These are phyloP conservation scores for Zymoseptoria brevis DNA, from an alignment of 2,329 filamentous ascomycete genomes.

Conservation along the genomic window DNA sequence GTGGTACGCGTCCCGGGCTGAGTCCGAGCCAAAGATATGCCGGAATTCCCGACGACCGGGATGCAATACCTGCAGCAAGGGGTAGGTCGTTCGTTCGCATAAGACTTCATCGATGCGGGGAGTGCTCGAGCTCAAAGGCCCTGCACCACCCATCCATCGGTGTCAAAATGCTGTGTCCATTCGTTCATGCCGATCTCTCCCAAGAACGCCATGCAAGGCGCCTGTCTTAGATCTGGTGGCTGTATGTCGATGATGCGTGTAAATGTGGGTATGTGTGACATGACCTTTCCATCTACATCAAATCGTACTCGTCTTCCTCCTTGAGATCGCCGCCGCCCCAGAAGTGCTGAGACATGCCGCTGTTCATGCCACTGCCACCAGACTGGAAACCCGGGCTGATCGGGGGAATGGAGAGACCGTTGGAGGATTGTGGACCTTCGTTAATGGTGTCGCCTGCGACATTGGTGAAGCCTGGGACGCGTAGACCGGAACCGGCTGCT, in stretches of 20 bases:
- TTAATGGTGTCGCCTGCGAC: conserved; percentile 70
- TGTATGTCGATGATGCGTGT: conserved; percentile 5
- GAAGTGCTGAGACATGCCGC: conserved; percentile 37
- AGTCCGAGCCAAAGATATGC: not conserved
- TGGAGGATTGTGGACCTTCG: conserved; percentile 45
- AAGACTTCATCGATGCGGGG: not conserved
- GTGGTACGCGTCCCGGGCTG: not conserved
- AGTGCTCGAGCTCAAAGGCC: not conserved
- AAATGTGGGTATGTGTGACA: not conserved
- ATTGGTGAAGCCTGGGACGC: conserved; percentile 90
- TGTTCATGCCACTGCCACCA: conserved; percentile 56
- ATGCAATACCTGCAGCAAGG: not conserved
- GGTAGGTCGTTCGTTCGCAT: not conserved
- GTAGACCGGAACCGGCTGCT: conserved; percentile 71
- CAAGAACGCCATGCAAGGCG: not conserved
- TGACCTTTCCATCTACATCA: not conserved
- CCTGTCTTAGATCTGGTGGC: conserved; percentile 3
- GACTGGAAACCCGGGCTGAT: conserved; percentile 50
- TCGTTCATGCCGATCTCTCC: not conserved
- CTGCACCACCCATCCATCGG: not conserved
- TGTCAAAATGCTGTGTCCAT: not conserved
- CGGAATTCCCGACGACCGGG: not conserved
- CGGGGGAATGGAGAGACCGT: conserved; percentile 25
- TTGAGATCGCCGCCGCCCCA: conserved; percentile 58
- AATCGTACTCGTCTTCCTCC: conserved; percentile 79